A percentile compares a stretch with the other conserved stretches of the same genome.
Conservation (phyloP, 2,329 filamentous ascomycete species). For the Penicillium freii region DNA sequence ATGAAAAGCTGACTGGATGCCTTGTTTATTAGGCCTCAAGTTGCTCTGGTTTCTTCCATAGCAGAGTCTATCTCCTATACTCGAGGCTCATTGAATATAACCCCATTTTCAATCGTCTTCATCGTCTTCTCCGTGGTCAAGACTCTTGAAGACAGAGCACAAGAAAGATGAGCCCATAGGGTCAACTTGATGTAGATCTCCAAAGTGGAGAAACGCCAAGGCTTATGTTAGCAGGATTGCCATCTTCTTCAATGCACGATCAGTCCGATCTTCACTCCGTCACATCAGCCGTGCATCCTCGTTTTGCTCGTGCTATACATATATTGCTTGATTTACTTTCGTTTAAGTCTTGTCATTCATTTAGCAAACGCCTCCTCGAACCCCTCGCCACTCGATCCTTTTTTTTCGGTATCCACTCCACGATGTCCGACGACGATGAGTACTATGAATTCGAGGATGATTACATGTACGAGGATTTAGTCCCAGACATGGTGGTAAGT, state of each 20-base stretch:
- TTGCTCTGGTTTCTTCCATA: background rate
- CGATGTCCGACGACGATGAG: constrained; percentile 42
- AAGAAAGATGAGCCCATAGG: background rate
- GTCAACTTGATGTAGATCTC: background rate
- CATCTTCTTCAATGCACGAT: constrained; percentile 16
- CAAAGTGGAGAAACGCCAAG: constrained; percentile 20
- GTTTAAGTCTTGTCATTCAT: background rate
- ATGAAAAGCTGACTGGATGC: background rate
- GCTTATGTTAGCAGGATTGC: constrained; percentile 24
- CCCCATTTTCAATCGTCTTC: background rate
- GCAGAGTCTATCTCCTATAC: no score
- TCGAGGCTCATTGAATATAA: background rate
- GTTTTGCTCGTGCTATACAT: constrained; percentile 5
- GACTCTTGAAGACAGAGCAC: background rate
- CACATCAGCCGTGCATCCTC: constrained; percentile 10
- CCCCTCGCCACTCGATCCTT: background rate
- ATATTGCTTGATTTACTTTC: background rate
- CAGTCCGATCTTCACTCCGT: constrained; percentile 15
- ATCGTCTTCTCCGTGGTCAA: background rate
- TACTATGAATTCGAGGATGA: constrained; percentile 39
- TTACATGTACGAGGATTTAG: constrained; percentile 36
- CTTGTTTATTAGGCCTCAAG: background rate
- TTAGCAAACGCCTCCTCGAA: background rate
- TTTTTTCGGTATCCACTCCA: constrained; percentile 1
- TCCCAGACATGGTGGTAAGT: constrained; percentile 37